Conservation (phyloP, 2,329 filamentous ascomycete genomes). For the Lachnum nothofagi region DNA sequence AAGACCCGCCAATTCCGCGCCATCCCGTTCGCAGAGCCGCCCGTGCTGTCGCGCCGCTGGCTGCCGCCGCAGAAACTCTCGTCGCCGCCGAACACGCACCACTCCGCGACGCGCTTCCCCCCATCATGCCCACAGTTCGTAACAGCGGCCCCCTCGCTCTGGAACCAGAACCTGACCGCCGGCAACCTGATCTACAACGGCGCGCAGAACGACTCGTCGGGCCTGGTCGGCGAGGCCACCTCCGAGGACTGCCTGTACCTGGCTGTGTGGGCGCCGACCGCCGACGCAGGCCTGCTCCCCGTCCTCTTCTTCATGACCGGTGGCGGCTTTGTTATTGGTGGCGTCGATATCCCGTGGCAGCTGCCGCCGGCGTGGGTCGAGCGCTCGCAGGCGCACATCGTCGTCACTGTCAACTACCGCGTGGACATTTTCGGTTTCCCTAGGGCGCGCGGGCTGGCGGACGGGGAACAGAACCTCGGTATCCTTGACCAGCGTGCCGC, state of each 20-base stretch:
- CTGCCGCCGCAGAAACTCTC: conserved; percentile 18
- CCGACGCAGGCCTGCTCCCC: conserved; percentile 41
- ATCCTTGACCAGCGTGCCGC: conserved; percentile 55
- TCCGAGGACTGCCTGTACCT: conserved; percentile 29
- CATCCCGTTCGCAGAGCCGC: conserved; percentile 49
- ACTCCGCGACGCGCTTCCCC: conserved; percentile 17
- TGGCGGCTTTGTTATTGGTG: conserved; percentile 15
- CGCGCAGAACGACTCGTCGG: conserved; percentile 18
- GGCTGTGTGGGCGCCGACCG: conserved; percentile 23
- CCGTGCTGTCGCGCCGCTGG: conserved; percentile 42
- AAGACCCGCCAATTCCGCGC: conserved; percentile 35
- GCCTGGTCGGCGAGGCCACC: conserved; percentile 10
- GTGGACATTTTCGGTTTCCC: conserved; percentile 41
- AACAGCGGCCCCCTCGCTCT: conserved; percentile 28
- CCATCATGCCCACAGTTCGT: conserved; percentile 28
- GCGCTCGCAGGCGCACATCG: conserved; percentile 24
- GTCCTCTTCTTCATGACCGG: conserved; percentile 29
- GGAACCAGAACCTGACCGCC: conserved; percentile 24
- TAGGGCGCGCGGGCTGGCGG: not conserved
- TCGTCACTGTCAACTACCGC: conserved; percentile 41
- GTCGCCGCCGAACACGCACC: conserved; percentile 13
- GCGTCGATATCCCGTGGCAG: conserved; percentile 6
- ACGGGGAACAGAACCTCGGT: conserved; percentile 37
- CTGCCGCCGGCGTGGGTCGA: conserved; percentile 8
- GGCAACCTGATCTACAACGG: conserved; percentile 7